Base-by-base conservation (phyloP, 768 basidiomycete species). In the Boletus reticuloceps region DNA sequence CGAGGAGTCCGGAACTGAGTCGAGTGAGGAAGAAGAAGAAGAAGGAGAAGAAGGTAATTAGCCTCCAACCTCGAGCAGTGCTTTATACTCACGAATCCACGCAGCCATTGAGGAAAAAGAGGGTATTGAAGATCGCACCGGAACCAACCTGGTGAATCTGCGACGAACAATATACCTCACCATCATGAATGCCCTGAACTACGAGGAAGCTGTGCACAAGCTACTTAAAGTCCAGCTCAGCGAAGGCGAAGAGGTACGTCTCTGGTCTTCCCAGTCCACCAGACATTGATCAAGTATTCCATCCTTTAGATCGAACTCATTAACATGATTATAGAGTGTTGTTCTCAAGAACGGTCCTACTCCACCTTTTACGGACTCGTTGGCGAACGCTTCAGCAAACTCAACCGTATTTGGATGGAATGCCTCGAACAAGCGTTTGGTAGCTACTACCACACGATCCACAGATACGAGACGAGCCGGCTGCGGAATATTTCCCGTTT, bases 261-360 rank as follows among this genome's bases (percentile, higher is more conserved):
- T 16, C 3, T 27, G 11, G 1, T 37, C 17, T 34, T 47, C 34
- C 10, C 6, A 27, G n/a, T 45, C 16, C 5, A 37, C 6, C 20
- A 42, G 9, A 2, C 36, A 20, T 19, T 50, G n/a, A 40, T 43
- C 13, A 13, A 25, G 42, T 50, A 19, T 19, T 10, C 25, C 45
- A 5, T 53, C 16, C 22, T 36, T n/a, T 65, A 97, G 93, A 89
- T 93, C 63, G 96, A 98, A 70, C 74, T 99, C 54, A 84, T 91
- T 70, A 98, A 98, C 79, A 99, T 99, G 97, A 83, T 99, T 58
- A 91, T 99, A 72, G 96, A 98, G 66, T 99, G 97, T 89, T 98
- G 97, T 71, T 98, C 97, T 2, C 97, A 99, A 77, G 97, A 98
- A 71, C 89, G 97, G 14, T 94, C 96, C 1, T 99, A 98, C 72